phyloP scores from a whole-genome alignment of 306 rosid species.

The Glycine latifolia region DNA sequence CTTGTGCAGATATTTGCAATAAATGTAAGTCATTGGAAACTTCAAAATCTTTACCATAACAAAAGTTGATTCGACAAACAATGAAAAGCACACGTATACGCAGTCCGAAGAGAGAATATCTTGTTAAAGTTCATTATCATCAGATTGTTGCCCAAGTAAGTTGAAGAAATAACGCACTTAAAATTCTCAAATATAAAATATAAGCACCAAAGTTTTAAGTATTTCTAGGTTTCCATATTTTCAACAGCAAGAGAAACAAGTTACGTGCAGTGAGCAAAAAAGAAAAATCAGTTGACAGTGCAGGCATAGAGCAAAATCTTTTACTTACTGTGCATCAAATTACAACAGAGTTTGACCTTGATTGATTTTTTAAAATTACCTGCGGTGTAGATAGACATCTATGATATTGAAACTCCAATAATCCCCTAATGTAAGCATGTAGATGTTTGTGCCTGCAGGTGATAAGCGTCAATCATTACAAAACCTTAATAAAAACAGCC shows the following conservation, averaged over 20 bases:
- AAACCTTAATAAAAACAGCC: conserved; percentile 12
- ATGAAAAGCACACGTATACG: background rate
- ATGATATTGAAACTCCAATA: conserved; percentile 89
- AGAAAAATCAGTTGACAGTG: too few species aligned
- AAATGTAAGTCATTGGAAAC: background rate
- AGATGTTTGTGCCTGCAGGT: conserved; percentile 80
- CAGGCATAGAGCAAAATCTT: too few species aligned
- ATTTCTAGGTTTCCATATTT: too few species aligned
- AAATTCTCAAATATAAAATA: background rate
- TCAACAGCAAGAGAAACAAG: too few species aligned
- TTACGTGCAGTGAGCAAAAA: too few species aligned
- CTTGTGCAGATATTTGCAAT: background rate
- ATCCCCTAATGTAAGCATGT: conserved; percentile 87
- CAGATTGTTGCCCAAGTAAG: conserved; percentile 15
- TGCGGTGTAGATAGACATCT: conserved; percentile 91
- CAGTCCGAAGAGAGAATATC: conserved; percentile 30
- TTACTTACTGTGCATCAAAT: conserved; percentile 22
- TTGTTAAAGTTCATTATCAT: conserved; percentile 2
- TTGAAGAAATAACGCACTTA: conserved; percentile 12
- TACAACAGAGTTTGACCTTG: conserved; percentile 15
- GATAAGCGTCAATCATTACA: conserved; percentile 31
- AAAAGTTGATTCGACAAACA: conserved; percentile 15
- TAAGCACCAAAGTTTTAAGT: too few species aligned
- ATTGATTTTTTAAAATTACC: conserved; percentile 54
- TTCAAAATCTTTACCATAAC: conserved; percentile 14